Base-by-base conservation (phyloP, 2,329 filamentous ascomycete genomes). In the Ilyonectria destructans region DNA sequence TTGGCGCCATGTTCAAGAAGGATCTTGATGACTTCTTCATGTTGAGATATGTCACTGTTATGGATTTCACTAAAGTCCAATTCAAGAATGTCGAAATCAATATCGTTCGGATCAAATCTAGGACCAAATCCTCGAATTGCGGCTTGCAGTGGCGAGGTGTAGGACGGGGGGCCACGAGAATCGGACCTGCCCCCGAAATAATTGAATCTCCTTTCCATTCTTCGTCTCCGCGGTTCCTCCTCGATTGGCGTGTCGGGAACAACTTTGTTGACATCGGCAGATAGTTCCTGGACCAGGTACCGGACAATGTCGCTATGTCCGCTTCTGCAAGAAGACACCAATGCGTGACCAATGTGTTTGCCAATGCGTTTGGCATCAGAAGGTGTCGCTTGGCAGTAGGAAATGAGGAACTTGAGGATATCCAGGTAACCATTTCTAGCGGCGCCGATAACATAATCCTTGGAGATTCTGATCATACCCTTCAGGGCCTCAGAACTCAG, bases 1-100 rank as follows among this genome's bases (percentile, higher is more conserved):
- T 52, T 21, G 7, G 69, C 69, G 9, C 58, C 62, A 29, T 58
- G 13, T n/a, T 19, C 56, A 1, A 69, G 21, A 2, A 66, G 6
- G 6, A 68, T 9, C 31, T 62, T 67, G 66, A 46, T 6, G 21
- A 59, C 46, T 4, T 33, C 15, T 21, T 37, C 29, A 37, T 33
- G n/a, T 7, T 59, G 29, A 43, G 40, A n/a, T 7, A 17, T 15
- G 17, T n/a, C 40, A 8, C 8, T 17, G 40, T 43, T 8, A n/a
- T 43, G 2, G 3, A 26, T 43, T 43, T 4, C n/a, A n/a, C 7
- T 6, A 6, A 9, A 43, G 40, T 43, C 12, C 6, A 15, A 9
- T 17, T 21, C 13, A 21, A n/a, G 9, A 19, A 19, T 6, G 12
- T 31, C 1, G 13, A 33, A 33, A 12, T 33, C 31, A 2, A 33